Evolutionary conservation across 345 rosid genomes (phyloP), one percentile per base, ranked within the genome.

Genomic region (Pseudoturritis turrita): DNA sequence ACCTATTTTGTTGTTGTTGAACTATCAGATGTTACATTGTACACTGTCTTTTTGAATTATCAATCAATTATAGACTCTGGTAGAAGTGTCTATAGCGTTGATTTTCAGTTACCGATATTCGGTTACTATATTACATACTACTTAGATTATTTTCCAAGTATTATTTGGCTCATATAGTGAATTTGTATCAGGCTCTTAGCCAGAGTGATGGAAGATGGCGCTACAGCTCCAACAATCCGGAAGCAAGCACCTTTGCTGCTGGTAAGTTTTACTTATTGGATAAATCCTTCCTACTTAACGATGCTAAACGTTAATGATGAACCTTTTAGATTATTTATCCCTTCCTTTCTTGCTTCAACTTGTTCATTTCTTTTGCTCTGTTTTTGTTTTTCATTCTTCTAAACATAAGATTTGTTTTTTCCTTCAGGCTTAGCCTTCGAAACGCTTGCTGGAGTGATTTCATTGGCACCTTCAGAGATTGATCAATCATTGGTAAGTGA

Each of bases 191-290:
- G 99, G 89, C 90, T 79, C 81, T 96, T 25, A 84, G 99, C 83
- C 98, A 92, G 78, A 88, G 85, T 72, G 97, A 96, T 86, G 98
- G 99, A 79, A 85, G 84, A 76, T 92, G 98, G 98, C 90, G 92
- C 31, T 86, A 80, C 77, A 89, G 88, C 84, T 82, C 89, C 36
- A 83, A 78, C 72, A 88, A 85, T 77, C 88, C 96, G 0, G 95
- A 81, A 65, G 87, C 98, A 37, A 92, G 99, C 74, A 83, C 95
- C 46, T 81, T 74, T 77, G 98, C 99, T 71, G 95, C 98, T 33
- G 99, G 99, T 96, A 82, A 80, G 57, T 77, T 10, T 17, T 64
- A 37, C 47, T 47, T 29, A 15, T 7, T 22, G 22, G 65, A 63
- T 62, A 7, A 26, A 36, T 18, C 26, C 25, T 35, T 76, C 37